Percentiles rank a stretch among this genome's conserved stretches.
Evolutionary conservation across 305 asterid species (phyloP).

Genomic region (Euphrasia arctica): DNA sequence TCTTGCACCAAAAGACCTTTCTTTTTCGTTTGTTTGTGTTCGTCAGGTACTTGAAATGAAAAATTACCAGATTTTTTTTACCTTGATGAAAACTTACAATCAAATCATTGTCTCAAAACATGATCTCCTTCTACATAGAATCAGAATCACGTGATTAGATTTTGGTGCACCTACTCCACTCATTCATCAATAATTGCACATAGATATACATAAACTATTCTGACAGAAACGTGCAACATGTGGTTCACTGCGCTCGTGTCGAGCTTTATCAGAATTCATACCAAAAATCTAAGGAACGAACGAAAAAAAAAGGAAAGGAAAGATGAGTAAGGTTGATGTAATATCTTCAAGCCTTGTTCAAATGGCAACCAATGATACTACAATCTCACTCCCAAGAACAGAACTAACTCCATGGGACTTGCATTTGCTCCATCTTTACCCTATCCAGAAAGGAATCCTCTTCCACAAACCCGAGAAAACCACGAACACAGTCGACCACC

Average conservation of each 20-base stretch:
- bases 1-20: constrained; percentile 1
- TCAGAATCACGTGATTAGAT: background rate
- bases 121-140: no score
- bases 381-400: constrained; percentile 5
- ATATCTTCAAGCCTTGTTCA: constrained; percentile 19
- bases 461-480: constrained; percentile 27
- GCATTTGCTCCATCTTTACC: constrained; percentile 16
- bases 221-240: no score
- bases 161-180: background rate
- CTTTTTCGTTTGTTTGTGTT: background rate
- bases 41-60: constrained; percentile 6
- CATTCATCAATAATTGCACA: background rate
- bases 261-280: background rate
- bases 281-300: background rate
- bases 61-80: constrained; percentile 10
- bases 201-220: no score
- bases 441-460: constrained; percentile 31
- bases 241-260: background rate
- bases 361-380: background rate
- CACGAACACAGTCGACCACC: constrained; percentile 21
- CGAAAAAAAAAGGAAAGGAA: background rate
- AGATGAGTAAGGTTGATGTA: background rate
- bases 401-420: constrained; percentile 42
- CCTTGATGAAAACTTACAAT: constrained; percentile 15
- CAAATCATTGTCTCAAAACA: no score